Conservation (phyloP, 177 flowering plant species). For the Vitis hybrid region DNA sequence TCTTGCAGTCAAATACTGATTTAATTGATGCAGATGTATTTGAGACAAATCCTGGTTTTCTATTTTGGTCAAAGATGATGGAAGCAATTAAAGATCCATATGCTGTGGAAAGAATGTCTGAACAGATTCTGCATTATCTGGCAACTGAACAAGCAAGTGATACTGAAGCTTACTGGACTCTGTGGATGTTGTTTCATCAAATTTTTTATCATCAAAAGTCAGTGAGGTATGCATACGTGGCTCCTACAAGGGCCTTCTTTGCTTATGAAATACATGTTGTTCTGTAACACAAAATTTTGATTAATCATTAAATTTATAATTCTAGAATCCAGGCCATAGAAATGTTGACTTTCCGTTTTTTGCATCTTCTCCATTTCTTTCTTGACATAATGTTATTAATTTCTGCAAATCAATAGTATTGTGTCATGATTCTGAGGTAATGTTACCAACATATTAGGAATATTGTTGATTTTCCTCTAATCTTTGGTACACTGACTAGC, state of each 20-base stretch:
- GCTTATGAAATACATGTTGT: not conserved
- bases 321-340: too few species aligned
- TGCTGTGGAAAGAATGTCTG: constrained; percentile 76
- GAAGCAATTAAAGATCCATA: constrained; percentile 74
- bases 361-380: too few species aligned
- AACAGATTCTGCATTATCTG: constrained; percentile 68
- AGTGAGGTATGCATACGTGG: constrained; percentile 44
- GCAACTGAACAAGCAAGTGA: constrained; percentile 51
- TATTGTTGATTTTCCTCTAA: not conserved
- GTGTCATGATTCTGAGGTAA: not conserved
- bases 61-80: constrained; percentile 67
- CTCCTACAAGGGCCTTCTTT: not conserved
- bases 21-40: constrained; percentile 26
- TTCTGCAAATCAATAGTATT: not conserved
- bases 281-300: too few species aligned
- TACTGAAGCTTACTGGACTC: constrained; percentile 79
- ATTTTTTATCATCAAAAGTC: constrained; percentile 38
- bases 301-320: too few species aligned
- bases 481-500: not conserved
- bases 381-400: too few species aligned
- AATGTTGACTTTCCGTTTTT: too few species aligned
- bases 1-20: constrained; percentile 32
- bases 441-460: not conserved
- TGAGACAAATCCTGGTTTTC: constrained; percentile 42
- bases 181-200: constrained; percentile 72